Conservation (phyloP, 2,329 filamentous ascomycete species). For the Fusarium kyushuense region DNA sequence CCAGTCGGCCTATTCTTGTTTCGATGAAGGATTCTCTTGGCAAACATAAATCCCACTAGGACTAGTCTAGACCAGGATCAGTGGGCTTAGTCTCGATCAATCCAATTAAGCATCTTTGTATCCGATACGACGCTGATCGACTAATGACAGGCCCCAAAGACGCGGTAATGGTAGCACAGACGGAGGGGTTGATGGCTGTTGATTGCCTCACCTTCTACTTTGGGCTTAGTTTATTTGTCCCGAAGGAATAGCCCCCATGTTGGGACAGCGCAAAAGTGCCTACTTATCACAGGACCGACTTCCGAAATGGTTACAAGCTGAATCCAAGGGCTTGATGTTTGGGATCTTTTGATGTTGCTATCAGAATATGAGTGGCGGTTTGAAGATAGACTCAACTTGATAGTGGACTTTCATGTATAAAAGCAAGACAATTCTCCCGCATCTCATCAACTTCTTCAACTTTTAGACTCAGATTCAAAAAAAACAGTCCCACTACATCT, state of each 20-base stretch:
- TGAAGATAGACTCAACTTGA: neutral
- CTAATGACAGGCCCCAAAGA: neutral
- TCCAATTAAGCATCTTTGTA: neutral
- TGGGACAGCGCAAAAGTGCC: conserved; percentile 16
- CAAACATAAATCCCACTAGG: neutral
- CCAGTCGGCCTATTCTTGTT: neutral
- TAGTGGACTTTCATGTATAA: neutral
- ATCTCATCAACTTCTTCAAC: rapidly evolving
- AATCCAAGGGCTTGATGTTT: neutral
- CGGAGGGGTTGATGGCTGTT: neutral
- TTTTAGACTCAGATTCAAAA: neutral
- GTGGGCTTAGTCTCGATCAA: conserved; percentile 8
- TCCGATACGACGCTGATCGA: conserved; percentile 6
- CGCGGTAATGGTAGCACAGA: neutral
- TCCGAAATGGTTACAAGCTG: conserved; percentile 13
- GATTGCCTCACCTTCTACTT: conserved; percentile 3
- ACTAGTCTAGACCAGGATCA: neutral
- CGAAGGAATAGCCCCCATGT: neutral
- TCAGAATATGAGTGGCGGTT: neutral
- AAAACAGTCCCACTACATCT: no score
- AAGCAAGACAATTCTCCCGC: rapidly evolving
- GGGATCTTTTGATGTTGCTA: conserved; percentile 21
- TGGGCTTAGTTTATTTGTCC: neutral
- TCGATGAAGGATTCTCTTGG: neutral
- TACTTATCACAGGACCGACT: conserved; percentile 19